Evolutionary conservation across 1,139 yeast species (phyloP).

Genomic region (Taiozyma sp.): DNA sequence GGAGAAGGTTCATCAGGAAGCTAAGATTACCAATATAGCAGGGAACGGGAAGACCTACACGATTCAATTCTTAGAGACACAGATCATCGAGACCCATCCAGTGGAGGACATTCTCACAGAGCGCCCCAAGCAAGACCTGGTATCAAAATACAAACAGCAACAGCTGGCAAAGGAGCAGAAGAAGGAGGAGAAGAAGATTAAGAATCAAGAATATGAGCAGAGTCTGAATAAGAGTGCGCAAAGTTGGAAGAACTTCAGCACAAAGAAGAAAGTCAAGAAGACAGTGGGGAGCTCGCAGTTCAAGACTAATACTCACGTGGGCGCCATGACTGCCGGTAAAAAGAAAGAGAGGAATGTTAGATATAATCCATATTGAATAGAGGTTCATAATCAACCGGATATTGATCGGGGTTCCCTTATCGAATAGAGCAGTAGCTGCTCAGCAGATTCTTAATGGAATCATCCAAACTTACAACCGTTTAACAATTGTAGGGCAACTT

Average conservation of each 20-base stretch:
- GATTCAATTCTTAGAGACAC: constrained; percentile 8
- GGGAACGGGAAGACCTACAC: constrained; percentile 17
- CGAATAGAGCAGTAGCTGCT: too few relatives aligned
- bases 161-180: constrained; percentile 5
- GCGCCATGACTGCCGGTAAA: constrained; percentile 11
- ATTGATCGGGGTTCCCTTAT: too few relatives aligned
- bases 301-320: constrained; percentile 20
- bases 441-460: too few relatives aligned
- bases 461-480: too few relatives aligned
- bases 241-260: constrained; percentile 31
- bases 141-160: constrained; percentile 10
- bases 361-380: constrained; percentile 7
- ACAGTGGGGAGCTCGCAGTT: constrained; percentile 15
- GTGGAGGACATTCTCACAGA: constrained; percentile 7
- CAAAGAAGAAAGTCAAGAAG: constrained; percentile 21
- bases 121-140: constrained; percentile 9
- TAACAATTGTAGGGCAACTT: too few relatives aligned
- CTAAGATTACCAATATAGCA: constrained; percentile 13
- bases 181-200: constrained; percentile 2
- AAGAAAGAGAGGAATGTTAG: constrained; percentile 4
- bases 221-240: constrained; percentile 23
- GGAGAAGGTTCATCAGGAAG: constrained; percentile 8
- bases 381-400: too few relatives aligned
- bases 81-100: constrained; percentile 8
- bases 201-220: constrained; percentile 11